These are phyloP conservation scores for Streptanthus diversifolius DNA, from an alignment of 345 rosid genomes.

Conservation along the genomic window DNA sequence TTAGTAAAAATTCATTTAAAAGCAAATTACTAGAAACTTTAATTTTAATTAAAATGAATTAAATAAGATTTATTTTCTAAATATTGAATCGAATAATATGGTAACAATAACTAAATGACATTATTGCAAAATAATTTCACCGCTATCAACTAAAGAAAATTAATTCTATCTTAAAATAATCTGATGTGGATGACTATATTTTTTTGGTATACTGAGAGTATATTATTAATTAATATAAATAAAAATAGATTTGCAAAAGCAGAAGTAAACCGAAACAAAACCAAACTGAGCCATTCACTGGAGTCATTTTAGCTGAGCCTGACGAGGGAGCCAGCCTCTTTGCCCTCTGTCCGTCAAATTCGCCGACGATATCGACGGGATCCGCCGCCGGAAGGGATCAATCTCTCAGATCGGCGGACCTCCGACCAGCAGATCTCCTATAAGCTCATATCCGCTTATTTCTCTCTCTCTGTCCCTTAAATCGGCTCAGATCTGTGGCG, in stretches of 20 bases:
- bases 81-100: no score
- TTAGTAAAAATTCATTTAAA: no score
- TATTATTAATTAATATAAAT: neutral
- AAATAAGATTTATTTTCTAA: no score
- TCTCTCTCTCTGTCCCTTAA: constrained; percentile 1
- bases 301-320: constrained; percentile 37
- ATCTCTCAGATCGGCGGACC: neutral
- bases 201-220: no score
- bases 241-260: neutral
- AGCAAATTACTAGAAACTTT: no score
- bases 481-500: constrained; percentile 68
- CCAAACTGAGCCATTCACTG: constrained; percentile 37
- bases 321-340: constrained; percentile 28
- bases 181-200: no score
- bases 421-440: constrained; percentile 28
- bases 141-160: no score
- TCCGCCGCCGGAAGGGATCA: neutral
- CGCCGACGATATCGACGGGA: constrained; percentile 14
- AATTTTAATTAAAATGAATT: no score
- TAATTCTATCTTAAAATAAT: no score
- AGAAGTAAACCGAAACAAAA: constrained; percentile 28
- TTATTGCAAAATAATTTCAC: no score
- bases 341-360: constrained; percentile 15
- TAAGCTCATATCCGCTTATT: constrained; percentile 20
- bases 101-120: no score